These are phyloP conservation scores for Ganoderma lingzhi DNA, from an alignment of 1,284 basidiomycete species.

Conservation along the genomic window DNA sequence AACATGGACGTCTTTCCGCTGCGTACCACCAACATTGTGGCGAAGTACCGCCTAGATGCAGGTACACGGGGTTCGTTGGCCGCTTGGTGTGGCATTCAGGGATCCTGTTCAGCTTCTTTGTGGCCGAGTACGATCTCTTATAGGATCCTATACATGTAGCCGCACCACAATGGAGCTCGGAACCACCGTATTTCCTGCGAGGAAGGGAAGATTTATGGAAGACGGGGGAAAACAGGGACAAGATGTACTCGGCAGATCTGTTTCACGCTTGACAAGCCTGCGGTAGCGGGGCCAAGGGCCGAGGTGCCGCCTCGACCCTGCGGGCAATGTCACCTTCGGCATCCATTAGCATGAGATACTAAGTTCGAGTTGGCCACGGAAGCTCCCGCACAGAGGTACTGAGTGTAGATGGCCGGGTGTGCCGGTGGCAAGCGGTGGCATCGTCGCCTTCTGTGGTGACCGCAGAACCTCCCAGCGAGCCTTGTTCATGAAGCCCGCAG, in stretches of 20 bases:
- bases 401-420: no score
- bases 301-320: no score
- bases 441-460: no score
- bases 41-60: neutral
- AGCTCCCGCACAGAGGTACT: no score
- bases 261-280: neutral
- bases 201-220: neutral
- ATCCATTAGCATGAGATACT: no score
- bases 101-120: neutral
- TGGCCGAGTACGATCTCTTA: neutral
- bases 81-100: neutral
- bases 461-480: no score
- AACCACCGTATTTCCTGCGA: neutral
- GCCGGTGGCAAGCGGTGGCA: no score
- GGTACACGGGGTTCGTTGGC: neutral
- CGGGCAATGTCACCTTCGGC: no score
- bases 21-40: neutral
- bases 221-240: neutral
- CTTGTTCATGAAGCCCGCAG: no score
- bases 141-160: neutral
- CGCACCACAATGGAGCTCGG: neutral
- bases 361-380: no score
- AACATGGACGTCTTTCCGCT: neutral
- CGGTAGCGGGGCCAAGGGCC: no score
- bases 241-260: neutral